Percentiles rank a stretch among this genome's conserved stretches.
phyloP scores from a whole-genome alignment of 148 eudicot species.

The Fallopia convolvulus region DNA sequence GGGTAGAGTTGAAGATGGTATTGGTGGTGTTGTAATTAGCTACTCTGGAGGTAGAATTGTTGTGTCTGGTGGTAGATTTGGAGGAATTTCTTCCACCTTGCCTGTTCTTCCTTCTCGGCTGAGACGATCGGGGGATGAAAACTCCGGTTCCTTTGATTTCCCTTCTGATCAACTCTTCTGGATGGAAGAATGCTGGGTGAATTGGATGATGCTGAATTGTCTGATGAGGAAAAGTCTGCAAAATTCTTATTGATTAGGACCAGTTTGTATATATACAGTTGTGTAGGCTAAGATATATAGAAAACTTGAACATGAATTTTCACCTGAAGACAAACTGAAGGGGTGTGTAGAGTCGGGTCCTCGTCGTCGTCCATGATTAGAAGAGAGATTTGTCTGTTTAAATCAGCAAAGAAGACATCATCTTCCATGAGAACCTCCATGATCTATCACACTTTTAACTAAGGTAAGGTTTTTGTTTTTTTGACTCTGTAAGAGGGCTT shows the following conservation, averaged over 20 bases:
- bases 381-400: conserved; percentile 73
- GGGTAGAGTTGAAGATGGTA: background rate
- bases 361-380: conserved; percentile 74
- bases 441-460: background rate
- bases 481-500: background rate
- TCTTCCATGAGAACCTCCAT: conserved; percentile 41
- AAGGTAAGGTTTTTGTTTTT: background rate
- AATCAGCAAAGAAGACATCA: conserved; percentile 62
- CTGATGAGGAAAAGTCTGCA: conserved; percentile 4
- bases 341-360: conserved; percentile 20
- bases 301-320: background rate
- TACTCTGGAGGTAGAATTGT: background rate
- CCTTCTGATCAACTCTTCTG: conserved; percentile 5
- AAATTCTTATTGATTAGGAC: background rate
- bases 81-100: conserved; percentile 18
- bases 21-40: background rate
- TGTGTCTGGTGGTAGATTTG: background rate
- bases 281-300: background rate
- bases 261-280: background rate
- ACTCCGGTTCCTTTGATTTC: conserved; percentile 76
- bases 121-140: conserved; percentile 60
- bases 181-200: conserved; percentile 9
- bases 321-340: conserved; percentile 20
- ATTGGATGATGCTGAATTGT: conserved; percentile 23
- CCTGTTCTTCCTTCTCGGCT: conserved; percentile 43